phyloP scores from a whole-genome alignment of 176 grass and related monocot species.

The Avena insularis region DNA sequence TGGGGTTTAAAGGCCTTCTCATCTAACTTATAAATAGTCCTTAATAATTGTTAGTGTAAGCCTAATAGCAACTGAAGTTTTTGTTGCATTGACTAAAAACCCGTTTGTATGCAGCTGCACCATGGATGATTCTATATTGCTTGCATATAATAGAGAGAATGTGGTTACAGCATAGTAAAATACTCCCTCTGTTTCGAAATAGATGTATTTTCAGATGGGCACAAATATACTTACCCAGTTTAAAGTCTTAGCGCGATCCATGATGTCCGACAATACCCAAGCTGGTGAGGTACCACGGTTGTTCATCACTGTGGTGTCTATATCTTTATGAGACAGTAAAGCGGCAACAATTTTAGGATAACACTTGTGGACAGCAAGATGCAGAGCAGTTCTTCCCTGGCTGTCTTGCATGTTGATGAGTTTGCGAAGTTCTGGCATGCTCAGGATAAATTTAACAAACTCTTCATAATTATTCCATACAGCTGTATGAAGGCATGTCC shows the following conservation, averaged over 20 bases:
- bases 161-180: too few species aligned
- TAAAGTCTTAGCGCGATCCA: constrained; percentile 23
- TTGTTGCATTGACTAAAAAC: too few species aligned
- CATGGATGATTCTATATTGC: too few species aligned
- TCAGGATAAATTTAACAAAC: not conserved
- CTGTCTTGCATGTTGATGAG: not conserved
- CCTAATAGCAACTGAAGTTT: too few species aligned
- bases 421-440: not conserved
- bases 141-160: too few species aligned
- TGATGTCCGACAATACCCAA: not conserved
- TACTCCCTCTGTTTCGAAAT: too few species aligned
- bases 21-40: too few species aligned
- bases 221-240: constrained; percentile 21
- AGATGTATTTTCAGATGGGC: not conserved
- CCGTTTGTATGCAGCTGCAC: too few species aligned
- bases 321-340: constrained; percentile 1
- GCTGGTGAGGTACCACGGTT: not conserved
- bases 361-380: not conserved
- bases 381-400: not conserved
- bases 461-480: not conserved
- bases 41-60: too few species aligned
- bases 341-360: not conserved
- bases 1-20: too few species aligned
- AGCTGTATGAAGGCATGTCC: not conserved
- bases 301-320: not conserved